Evolutionary conservation across 768 basidiomycete species (phyloP), one percentile per base, ranked within the genome.

Genomic region (Boletus tomentosulus): DNA sequence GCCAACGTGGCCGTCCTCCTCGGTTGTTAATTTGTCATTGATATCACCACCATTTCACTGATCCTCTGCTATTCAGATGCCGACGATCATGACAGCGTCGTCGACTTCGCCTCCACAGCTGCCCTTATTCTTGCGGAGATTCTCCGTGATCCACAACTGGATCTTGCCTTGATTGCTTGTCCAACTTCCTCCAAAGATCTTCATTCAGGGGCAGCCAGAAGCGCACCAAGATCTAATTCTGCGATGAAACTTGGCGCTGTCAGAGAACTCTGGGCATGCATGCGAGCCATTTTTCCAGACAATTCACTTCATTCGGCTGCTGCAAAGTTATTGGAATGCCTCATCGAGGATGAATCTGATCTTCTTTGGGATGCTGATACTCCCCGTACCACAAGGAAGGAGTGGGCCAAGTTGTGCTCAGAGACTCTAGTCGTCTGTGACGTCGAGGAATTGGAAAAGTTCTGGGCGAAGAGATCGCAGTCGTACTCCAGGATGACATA

Each of bases 391-490:
- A 77, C 82, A 11, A 74, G 78, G 46, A 68, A 65, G 16, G 73
- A 78, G 37, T 91, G 89, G 89, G 77, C 81, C 2, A 69, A 63
- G 15, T 65, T 90, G 0, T 85, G 83, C 54, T 76, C 82, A 10
- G 84, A 86, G 48, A 74, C 78, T 7, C 55, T 81, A 30, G 67
- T 74, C 9, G 66, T 76, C 19, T 81, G 79, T 53, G 80, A 82
- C 46, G 58, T 67, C 3, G 72, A 77, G 7, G 68, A 72, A n/a
- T 57, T 85, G 55, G 69, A 73, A 48, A 72, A 65, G 28, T 88
- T 89, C 64, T 86, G 85, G 84, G 42, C 48, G 35, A 58, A 52
- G 46, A 55, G 62, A 37, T 54, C 59, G 19, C 51, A 52, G 59
- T 69, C 67, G 24, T 50, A 56, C 56, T 52, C 56, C 6, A 38